Evolutionary conservation across 164 flowering plant species (phyloP).

Genomic region (Nelumbo lutea): DNA sequence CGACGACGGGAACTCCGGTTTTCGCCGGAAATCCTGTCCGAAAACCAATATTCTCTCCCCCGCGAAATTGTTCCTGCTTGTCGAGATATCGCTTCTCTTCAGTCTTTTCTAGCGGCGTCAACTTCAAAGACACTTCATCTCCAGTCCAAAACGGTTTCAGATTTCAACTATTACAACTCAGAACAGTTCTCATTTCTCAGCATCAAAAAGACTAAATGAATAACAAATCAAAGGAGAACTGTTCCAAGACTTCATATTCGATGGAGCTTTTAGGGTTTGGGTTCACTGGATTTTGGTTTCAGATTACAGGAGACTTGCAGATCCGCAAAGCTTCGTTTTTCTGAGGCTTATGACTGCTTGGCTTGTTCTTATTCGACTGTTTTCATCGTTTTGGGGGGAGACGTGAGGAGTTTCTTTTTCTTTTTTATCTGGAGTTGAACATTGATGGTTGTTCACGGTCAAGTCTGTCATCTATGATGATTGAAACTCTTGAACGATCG

Average conservation of each 20-base stretch:
- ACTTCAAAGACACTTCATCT: neutral
- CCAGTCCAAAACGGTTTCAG: neutral
- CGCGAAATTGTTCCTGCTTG: neutral
- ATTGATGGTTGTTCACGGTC: constrained; percentile 34
- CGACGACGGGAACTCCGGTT: constrained; percentile 10
- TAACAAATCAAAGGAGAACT: neutral
- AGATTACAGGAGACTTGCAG: constrained; percentile 8
- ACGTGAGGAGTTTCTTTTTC: constrained; percentile 3
- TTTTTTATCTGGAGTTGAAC: constrained; percentile 3
- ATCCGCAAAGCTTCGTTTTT: constrained; percentile 9
- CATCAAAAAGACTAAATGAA: neutral
- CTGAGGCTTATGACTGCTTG: neutral
- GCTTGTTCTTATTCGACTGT: neutral
- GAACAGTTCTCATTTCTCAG: neutral
- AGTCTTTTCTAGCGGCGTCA: neutral
- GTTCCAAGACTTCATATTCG: neutral
- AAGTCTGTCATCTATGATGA: constrained; percentile 49
- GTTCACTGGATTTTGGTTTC: neutral
- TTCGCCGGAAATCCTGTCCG: neutral
- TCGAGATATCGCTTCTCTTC: neutral
- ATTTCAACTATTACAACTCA: neutral
- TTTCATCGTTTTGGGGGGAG: constrained; percentile 4
- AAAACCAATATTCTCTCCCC: constrained; percentile 5
- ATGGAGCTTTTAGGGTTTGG: constrained; percentile 10
- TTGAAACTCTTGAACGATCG: constrained; percentile 30